Percentiles rank a stretch among this genome's conserved stretches.
Evolutionary conservation across 192 early-diverging fungal genomes (phyloP).

Genomic region (Coemansia reversa): DNA sequence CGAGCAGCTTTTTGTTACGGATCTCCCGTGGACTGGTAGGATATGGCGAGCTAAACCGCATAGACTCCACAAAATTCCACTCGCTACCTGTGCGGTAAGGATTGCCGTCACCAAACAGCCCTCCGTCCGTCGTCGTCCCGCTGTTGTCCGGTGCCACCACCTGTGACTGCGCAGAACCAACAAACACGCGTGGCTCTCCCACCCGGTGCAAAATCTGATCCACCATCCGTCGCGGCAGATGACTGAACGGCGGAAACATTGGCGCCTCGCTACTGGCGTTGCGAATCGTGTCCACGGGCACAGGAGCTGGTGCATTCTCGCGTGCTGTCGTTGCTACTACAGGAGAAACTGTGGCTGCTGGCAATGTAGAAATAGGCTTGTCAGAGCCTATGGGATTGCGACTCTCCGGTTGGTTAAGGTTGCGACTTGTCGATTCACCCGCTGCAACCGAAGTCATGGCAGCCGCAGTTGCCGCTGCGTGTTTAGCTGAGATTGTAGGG

Average conservation of each 20-base stretch:
- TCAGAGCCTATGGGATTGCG: neutral
- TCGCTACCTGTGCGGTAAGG: constrained; percentile 52
- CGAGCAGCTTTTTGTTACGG: constrained; percentile 23
- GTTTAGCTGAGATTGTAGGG: neutral
- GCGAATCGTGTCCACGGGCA: neutral
- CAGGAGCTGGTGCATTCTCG: neutral
- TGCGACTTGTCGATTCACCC: neutral
- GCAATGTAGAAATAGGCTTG: neutral
- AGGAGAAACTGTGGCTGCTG: neutral
- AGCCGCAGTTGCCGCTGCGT: neutral
- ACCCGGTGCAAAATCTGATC: constrained; percentile 48
- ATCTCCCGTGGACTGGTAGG: constrained; percentile 26
- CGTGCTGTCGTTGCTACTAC: neutral
- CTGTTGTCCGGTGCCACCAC: constrained; percentile 24
- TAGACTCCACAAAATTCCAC: constrained; percentile 48
- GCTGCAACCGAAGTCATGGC: neutral
- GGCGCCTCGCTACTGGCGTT: constrained; percentile 8
- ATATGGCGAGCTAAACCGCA: constrained; percentile 51
- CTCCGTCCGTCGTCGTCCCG: neutral
- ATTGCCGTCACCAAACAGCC: constrained; percentile 19
- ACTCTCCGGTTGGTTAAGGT: neutral
- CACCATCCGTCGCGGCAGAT: constrained; percentile 39
- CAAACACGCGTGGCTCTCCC: constrained; percentile 52
- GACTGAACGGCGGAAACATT: constrained; percentile 57
- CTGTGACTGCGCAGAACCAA: constrained; percentile 36